phyloP scores from a whole-genome alignment of 2,329 filamentous ascomycete genomes.

The Pseudogymnoascus sp. region DNA sequence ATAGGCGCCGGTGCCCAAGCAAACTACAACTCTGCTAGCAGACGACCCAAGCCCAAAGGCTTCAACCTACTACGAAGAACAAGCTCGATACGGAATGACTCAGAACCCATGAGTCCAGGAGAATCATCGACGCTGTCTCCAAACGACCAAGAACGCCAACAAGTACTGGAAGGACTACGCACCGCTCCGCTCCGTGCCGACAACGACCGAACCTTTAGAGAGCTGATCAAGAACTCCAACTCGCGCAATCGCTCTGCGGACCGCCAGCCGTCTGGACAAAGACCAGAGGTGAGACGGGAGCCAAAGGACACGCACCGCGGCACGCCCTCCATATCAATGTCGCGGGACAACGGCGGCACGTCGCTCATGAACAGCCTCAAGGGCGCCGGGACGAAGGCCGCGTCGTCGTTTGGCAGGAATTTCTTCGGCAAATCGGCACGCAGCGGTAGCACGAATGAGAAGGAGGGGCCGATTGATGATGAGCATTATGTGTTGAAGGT shows the following conservation, averaged over 20 bases:
- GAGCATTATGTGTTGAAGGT: constrained; percentile 79
- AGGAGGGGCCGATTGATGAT: constrained; percentile 58
- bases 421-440: constrained; percentile 71
- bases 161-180: constrained; percentile 25
- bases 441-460: constrained; percentile 62
- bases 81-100: constrained; percentile 36
- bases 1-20: constrained; percentile 6
- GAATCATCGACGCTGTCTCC: constrained; percentile 13
- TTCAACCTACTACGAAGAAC: constrained; percentile 32
- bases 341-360: constrained; percentile 51
- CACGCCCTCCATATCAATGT: constrained; percentile 38
- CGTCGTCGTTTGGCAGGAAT: constrained; percentile 73
- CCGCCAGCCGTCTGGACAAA: constrained; percentile 39
- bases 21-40: constrained; percentile 14
- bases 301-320: constrained; percentile 32
- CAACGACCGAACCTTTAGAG: constrained; percentile 58
- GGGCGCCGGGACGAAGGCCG: constrained; percentile 62
- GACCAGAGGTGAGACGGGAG: constrained; percentile 30
- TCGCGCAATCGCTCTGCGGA: constrained; percentile 66
- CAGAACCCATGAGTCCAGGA: constrained; percentile 19
- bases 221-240: constrained; percentile 54
- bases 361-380: constrained; percentile 66
- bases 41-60: constrained; percentile 26
- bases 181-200: constrained; percentile 49
- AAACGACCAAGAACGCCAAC: constrained; percentile 28